phyloP scores from a whole-genome alignment of 1,139 yeast genomes.

The Geotrichum aggregatum region DNA sequence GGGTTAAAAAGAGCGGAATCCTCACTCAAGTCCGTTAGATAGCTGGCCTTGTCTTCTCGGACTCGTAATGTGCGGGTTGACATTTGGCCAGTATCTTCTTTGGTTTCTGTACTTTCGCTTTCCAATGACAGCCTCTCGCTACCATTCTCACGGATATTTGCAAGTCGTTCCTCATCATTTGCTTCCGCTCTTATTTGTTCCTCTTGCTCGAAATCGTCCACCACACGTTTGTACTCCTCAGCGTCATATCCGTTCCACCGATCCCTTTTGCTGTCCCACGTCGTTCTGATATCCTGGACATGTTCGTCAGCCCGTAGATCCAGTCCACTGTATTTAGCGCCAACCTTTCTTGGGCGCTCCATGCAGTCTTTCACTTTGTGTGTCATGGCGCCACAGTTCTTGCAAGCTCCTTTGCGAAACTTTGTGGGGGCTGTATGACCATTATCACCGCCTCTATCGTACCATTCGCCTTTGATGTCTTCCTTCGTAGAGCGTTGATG shows the following conservation, averaged over 20 bases:
- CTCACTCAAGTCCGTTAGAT: conserved; percentile 43
- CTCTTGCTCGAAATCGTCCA: conserved; percentile 45
- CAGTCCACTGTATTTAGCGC: conserved; percentile 38
- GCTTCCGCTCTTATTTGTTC: conserved; percentile 26
- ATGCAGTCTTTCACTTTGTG: conserved; percentile 50
- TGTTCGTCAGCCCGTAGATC: conserved; percentile 34
- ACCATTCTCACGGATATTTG: conserved; percentile 3
- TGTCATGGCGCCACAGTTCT: conserved; percentile 50
- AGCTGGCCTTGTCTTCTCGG: conserved; percentile 52
- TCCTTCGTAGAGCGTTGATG: conserved; percentile 47
- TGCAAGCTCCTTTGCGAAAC: conserved; percentile 45
- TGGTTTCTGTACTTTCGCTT: not conserved
- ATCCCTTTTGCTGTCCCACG: conserved; percentile 65
- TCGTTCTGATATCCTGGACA: conserved; percentile 37
- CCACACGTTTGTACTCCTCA: conserved; percentile 53
- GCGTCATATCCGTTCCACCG: conserved; percentile 73
- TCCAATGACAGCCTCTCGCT: not conserved
- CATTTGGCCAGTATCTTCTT: conserved; percentile 6
- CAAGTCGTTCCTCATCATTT: conserved; percentile 11
- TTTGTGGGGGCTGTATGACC: conserved; percentile 30
- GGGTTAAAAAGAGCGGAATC: conserved; percentile 47
- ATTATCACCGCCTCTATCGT: conserved; percentile 32
- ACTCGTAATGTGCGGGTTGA: conserved; percentile 42
- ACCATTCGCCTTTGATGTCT: conserved; percentile 32
- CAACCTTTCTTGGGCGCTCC: conserved; percentile 47